Percentiles rank a stretch among this genome's conserved stretches.
Evolutionary conservation across 805 yeast genomes (phyloP).

Genomic region (Barnettozyma vustinii): DNA sequence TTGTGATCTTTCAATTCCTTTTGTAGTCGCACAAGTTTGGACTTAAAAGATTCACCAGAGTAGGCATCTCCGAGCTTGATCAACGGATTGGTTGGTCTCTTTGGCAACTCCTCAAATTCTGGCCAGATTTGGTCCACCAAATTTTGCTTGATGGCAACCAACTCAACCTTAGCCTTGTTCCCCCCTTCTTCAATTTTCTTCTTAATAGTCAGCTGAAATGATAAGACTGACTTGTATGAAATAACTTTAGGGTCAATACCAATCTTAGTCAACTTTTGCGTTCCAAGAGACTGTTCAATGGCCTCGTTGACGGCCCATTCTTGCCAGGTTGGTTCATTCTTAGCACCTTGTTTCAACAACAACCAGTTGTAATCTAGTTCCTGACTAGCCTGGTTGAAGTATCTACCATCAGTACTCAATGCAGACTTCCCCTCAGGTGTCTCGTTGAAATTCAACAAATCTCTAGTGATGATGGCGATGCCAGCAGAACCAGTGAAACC

Average conservation of each 20-base stretch:
- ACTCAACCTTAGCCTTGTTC: constrained; percentile 33
- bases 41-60: constrained; percentile 58
- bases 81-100: constrained; percentile 45
- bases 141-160: constrained; percentile 53
- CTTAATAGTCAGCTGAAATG: constrained; percentile 27
- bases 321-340: constrained; percentile 73
- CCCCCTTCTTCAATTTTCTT: constrained; percentile 23
- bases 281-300: constrained; percentile 36
- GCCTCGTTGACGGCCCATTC: constrained; percentile 65
- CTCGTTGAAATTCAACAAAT: constrained; percentile 36
- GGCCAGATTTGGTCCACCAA: constrained; percentile 75
- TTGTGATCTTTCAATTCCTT: constrained; percentile 29
- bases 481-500: constrained; percentile 96
- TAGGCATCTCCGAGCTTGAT: constrained; percentile 44
- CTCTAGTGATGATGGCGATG: constrained; percentile 70
- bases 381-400: constrained; percentile 83
- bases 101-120: constrained; percentile 58
- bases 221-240: constrained; percentile 34
- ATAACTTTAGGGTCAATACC: constrained; percentile 84
- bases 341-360: constrained; percentile 71
- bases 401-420: constrained; percentile 90
- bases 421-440: constrained; percentile 61
- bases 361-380: constrained; percentile 80
- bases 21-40: constrained; percentile 50
- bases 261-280: constrained; percentile 42